These are phyloP conservation scores for Mycena leptocephala DNA, from an alignment of 768 basidiomycete species.

Conservation along the genomic window DNA sequence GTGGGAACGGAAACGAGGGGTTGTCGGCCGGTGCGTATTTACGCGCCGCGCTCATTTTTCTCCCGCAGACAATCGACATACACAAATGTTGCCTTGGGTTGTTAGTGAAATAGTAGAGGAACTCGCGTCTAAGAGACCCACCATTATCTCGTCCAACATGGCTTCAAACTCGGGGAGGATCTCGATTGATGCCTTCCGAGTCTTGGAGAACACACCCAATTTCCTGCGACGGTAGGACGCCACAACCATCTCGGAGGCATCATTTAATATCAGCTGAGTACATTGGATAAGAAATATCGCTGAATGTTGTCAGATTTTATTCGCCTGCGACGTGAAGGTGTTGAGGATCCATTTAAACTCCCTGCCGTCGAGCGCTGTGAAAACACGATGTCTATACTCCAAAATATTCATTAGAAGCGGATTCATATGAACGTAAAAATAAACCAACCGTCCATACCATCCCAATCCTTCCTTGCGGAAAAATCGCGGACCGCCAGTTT, in stretches of 20 bases:
- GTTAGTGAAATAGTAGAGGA: too few relatives aligned
- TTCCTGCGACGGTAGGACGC: conserved; percentile 34
- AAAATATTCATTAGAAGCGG: background rate
- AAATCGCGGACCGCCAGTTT: conserved; percentile 44
- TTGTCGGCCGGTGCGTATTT: too few relatives aligned
- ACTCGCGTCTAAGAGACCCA: background rate
- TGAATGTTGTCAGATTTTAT: background rate
- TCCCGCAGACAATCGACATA: too few relatives aligned
- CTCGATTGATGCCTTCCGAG: conserved; percentile 42
- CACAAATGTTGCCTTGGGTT: too few relatives aligned
- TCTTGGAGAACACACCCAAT: conserved; percentile 21
- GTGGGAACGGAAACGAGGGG: too few relatives aligned
- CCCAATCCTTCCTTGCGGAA: conserved; percentile 43
- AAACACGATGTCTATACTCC: conserved; percentile 46
- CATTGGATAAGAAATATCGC: background rate
- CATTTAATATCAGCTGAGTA: conserved; percentile 37
- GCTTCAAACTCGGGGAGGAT: conserved; percentile 43
- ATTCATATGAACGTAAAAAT: background rate
- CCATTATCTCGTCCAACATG: conserved; percentile 49
- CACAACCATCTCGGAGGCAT: conserved; percentile 33
- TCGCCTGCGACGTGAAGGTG: conserved; percentile 36
- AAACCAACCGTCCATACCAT: conserved; percentile 40
- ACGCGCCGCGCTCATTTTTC: too few relatives aligned
- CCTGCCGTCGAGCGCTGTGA: conserved; percentile 50
- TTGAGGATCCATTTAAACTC: conserved; percentile 52